phyloP scores from a whole-genome alignment of 2,329 filamentous ascomycete species.

The Penicillium sp. region DNA sequence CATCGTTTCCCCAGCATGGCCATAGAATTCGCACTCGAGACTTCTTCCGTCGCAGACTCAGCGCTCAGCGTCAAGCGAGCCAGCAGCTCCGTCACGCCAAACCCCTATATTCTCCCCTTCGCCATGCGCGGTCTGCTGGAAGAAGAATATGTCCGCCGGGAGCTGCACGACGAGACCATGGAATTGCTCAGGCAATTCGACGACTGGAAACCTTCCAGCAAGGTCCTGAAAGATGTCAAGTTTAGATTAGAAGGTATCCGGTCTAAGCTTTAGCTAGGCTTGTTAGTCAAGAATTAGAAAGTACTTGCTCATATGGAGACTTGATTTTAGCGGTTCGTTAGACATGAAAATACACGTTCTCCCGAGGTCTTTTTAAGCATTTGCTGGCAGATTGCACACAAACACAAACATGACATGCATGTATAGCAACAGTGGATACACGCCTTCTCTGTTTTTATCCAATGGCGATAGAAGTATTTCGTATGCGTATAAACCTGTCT shows the following conservation, averaged over 20 bases:
- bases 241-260: slow-evolving; percentile 88
- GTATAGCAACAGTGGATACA: not conserved
- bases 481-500: not conserved
- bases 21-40: slow-evolving; percentile 70
- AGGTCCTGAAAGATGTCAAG: slow-evolving; percentile 92
- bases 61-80: slow-evolving; percentile 53
- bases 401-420: not conserved
- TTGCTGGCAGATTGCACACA: not conserved
- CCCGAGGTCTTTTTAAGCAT: not conserved
- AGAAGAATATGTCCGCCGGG: slow-evolving; percentile 82
- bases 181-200: slow-evolving; percentile 85
- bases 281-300: not conserved
- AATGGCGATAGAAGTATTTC: not conserved
- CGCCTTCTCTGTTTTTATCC: not conserved
- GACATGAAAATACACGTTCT: not conserved
- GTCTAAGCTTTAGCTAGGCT: slow-evolving; percentile 65
- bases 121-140: slow-evolving; percentile 91
- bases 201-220: slow-evolving; percentile 85
- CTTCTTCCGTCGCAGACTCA: slow-evolving; percentile 52
- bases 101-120: slow-evolving; percentile 91
- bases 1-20: slow-evolving; percentile 53
- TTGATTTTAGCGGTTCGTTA: not conserved
- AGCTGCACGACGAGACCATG: slow-evolving; percentile 72
- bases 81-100: slow-evolving; percentile 48
- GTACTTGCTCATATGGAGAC: not conserved